phyloP scores from a whole-genome alignment of 768 basidiomycete species.

The Trametes gibbosa region DNA sequence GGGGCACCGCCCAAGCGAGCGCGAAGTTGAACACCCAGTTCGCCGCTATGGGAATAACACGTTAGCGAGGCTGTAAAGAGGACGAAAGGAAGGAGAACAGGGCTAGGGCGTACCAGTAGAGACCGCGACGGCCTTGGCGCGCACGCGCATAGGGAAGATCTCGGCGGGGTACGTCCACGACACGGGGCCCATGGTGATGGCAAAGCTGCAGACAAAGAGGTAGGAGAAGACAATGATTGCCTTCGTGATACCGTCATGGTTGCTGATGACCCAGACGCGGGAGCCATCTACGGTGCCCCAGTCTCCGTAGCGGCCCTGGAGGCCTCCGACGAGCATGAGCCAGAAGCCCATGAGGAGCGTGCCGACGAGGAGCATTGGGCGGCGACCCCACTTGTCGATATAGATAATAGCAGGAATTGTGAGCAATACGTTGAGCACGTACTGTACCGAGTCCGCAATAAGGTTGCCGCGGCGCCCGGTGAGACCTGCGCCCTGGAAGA shows the following conservation, averaged over 20 bases:
- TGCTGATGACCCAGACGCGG: constrained; percentile 58
- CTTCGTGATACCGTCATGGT: constrained; percentile 55
- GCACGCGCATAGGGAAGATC: constrained; percentile 64
- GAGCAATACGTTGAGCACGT: constrained; percentile 40
- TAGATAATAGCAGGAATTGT: constrained; percentile 52
- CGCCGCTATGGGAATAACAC: constrained; percentile 19
- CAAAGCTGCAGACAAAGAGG: constrained; percentile 72
- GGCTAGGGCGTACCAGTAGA: constrained; percentile 29
- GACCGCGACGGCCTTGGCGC: constrained; percentile 56
- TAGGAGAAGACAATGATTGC: constrained; percentile 78
- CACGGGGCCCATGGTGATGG: constrained; percentile 72
- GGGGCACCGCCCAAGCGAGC: constrained; percentile 74
- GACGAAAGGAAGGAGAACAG: too few species aligned
- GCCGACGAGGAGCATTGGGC: constrained; percentile 69
- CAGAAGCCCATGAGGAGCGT: constrained; percentile 72
- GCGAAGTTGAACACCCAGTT: constrained; percentile 73
- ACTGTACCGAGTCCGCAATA: constrained; percentile 70
- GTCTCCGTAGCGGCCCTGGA: constrained; percentile 64
- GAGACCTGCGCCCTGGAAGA: constrained; percentile 77
- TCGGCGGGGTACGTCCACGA: constrained; percentile 64
- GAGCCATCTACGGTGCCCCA: constrained; percentile 50
- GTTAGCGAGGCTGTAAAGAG: too few species aligned
- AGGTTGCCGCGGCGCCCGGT: constrained; percentile 71
- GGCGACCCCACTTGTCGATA: constrained; percentile 78
- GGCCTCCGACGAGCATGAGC: constrained; percentile 73